phyloP scores from a whole-genome alignment of 345 rosid genomes.

The Melaleuca alternifolia region DNA sequence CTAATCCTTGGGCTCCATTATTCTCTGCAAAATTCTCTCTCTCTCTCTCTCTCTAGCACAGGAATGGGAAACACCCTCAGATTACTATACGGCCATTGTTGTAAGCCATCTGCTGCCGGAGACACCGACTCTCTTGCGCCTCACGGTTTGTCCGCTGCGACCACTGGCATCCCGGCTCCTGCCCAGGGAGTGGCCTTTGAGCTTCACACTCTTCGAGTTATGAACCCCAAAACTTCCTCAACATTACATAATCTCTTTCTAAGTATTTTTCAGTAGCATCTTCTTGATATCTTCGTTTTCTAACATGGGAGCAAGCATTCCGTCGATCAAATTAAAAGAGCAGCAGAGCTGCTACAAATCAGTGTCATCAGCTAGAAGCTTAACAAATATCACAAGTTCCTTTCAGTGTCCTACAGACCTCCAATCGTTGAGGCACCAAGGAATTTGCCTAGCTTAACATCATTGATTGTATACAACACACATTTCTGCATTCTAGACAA shows the following conservation, averaged over 20 bases:
- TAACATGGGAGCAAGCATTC: background rate
- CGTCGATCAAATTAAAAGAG: background rate
- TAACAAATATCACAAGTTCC: background rate
- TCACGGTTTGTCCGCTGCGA: constrained; percentile 39
- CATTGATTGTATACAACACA: too few species aligned
- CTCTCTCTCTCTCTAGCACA: background rate
- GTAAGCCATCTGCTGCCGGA: constrained; percentile 26
- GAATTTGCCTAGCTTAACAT: background rate
- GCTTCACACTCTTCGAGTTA: constrained; percentile 65
- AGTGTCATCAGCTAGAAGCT: background rate
- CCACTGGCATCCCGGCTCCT: constrained; percentile 64
- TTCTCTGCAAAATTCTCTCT: background rate
- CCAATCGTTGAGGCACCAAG: background rate
- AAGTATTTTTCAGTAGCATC: background rate
- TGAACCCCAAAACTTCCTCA: background rate
- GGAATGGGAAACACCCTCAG: constrained; percentile 47
- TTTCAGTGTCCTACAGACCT: background rate
- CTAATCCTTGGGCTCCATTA: background rate
- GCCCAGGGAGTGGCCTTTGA: constrained; percentile 51
- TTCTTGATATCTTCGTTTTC: background rate
- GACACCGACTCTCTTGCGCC: constrained; percentile 22
- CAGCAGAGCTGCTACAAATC: background rate
- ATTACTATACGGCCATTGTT: constrained; percentile 31
- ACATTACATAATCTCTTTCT: background rate
- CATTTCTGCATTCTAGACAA: too few species aligned